These are phyloP conservation scores for Mycosphaerella sp. DNA, from an alignment of 2,329 filamentous ascomycete species.

Conservation along the genomic window DNA sequence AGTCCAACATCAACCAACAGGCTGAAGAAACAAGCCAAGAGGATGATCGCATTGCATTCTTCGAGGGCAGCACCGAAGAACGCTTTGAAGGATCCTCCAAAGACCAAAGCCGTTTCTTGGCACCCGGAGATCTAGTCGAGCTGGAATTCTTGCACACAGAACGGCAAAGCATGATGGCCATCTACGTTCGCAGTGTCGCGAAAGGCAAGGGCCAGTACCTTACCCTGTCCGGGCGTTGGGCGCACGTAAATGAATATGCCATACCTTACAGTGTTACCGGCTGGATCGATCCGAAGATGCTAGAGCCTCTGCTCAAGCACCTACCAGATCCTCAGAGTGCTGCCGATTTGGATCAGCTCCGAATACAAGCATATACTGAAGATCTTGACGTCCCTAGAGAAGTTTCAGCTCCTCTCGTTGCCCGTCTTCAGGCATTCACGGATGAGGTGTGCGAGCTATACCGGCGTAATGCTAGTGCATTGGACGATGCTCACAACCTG, in stretches of 20 bases:
- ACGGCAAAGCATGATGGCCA: slow-evolving; percentile 42
- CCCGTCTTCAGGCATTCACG: slow-evolving; percentile 41
- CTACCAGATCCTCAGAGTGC: slow-evolving; percentile 43
- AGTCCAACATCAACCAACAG: slow-evolving; percentile 22
- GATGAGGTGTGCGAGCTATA: slow-evolving; percentile 44
- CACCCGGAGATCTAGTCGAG: slow-evolving; percentile 47
- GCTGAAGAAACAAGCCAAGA: slow-evolving; percentile 26
- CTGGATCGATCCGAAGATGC: slow-evolving; percentile 42
- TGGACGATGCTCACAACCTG: slow-evolving; percentile 47
- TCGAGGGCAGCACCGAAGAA: slow-evolving; percentile 23
- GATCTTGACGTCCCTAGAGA: slow-evolving; percentile 42
- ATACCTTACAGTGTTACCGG: slow-evolving; percentile 47
- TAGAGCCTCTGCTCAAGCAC: slow-evolving; percentile 46
- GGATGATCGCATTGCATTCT: slow-evolving; percentile 19
- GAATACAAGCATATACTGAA: slow-evolving; percentile 35
- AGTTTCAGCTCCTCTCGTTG: slow-evolving; percentile 42
- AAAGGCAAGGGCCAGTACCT: slow-evolving; percentile 40
- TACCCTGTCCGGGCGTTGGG: slow-evolving; percentile 47
- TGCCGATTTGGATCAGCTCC: slow-evolving; percentile 27
- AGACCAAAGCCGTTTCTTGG: slow-evolving; percentile 35
- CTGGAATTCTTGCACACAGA: slow-evolving; percentile 31
- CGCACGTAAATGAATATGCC: slow-evolving; percentile 34
- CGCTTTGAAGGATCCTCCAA: slow-evolving; percentile 30
- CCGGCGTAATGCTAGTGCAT: slow-evolving; percentile 39
- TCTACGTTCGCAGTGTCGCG: slow-evolving; percentile 39